phyloP scores from a whole-genome alignment of 805 yeast species.

The Priceomyces fermenticarens region DNA sequence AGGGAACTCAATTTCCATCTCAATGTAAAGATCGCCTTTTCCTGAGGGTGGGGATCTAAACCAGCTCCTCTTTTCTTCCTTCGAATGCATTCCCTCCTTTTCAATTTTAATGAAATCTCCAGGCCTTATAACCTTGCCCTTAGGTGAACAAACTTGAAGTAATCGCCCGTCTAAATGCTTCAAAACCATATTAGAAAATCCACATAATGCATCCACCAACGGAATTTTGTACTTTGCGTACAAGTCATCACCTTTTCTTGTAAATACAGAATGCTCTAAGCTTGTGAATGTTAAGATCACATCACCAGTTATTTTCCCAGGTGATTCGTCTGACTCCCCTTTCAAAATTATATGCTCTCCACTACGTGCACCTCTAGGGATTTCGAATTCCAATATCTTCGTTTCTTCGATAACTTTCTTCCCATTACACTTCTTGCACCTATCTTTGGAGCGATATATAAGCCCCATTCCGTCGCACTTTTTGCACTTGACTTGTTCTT shows the following conservation, averaged over 20 bases:
- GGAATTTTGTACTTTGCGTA: conserved; percentile 59
- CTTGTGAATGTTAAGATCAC: conserved; percentile 61
- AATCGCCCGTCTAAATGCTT: conserved; percentile 80
- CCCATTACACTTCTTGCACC: conserved; percentile 77
- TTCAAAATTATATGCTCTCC: conserved; percentile 59
- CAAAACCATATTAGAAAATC: conserved; percentile 63
- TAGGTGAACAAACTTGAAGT: conserved; percentile 59
- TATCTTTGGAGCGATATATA: conserved; percentile 58
- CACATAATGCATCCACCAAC: conserved; percentile 80
- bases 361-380: conserved; percentile 66
- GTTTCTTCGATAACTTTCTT: conserved; percentile 57
- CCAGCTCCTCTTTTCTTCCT: conserved; percentile 23
- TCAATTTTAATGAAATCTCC: conserved; percentile 62
- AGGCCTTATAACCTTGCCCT: conserved; percentile 80
- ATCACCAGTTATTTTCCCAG: conserved; percentile 75
- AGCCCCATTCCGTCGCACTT: conserved; percentile 72
- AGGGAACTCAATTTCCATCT: conserved; percentile 76
- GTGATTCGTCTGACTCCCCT: conserved; percentile 75
- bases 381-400: conserved; percentile 71
- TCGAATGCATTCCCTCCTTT: conserved; percentile 83
- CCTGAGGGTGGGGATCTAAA: conserved; percentile 21
- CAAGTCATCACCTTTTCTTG: conserved; percentile 62
- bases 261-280: conserved; percentile 46
- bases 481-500: conserved; percentile 57
- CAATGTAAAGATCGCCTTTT: conserved; percentile 70